Percentiles rank a stretch among this genome's conserved stretches.
Conservation (phyloP, 2,329 filamentous ascomycete species). For the Cladophialophora immunda region DNA sequence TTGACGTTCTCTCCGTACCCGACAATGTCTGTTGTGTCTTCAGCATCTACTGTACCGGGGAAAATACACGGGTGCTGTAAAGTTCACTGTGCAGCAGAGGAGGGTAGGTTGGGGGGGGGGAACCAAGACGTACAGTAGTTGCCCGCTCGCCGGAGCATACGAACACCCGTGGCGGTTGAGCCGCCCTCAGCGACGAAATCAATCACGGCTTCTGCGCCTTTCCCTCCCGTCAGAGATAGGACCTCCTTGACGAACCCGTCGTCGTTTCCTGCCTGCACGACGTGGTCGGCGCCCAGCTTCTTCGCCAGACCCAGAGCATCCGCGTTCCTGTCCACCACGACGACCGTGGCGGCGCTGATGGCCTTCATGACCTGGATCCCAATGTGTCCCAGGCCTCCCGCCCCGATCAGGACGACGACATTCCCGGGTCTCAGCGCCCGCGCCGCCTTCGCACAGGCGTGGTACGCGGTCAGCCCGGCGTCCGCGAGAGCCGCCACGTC, state of each 20-base stretch:
- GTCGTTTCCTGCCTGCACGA: constrained; percentile 18
- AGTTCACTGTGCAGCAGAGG: background rate
- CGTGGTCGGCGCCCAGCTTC: constrained; percentile 28
- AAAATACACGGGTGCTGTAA: background rate
- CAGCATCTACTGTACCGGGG: background rate
- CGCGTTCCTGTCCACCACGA: constrained; percentile 32
- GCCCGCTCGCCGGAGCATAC: constrained; percentile 29
- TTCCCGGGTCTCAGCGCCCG: constrained; percentile 22
- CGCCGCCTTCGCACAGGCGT: constrained; percentile 30
- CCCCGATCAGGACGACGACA: constrained; percentile 31
- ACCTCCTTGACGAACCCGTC: constrained; percentile 28
- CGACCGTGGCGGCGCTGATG: constrained; percentile 28
- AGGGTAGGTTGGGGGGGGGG: background rate
- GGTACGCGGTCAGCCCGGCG: constrained; percentile 30
- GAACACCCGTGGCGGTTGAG: constrained; percentile 29
- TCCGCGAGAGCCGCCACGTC: constrained; percentile 32
- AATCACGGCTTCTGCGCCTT: constrained; percentile 33
- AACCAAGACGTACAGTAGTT: constrained; percentile 19
- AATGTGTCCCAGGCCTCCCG: constrained; percentile 33
- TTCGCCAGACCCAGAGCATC: constrained; percentile 28
- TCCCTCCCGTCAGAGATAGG: constrained; percentile 24
- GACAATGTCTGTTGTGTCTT: constrained; percentile 18
- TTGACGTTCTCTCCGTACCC: constrained; percentile 33
- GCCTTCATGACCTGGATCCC: constrained; percentile 33
- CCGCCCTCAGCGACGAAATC: constrained; percentile 36